Conservation (phyloP, 75 land plant species). For the Pinus tabuliformis region DNA sequence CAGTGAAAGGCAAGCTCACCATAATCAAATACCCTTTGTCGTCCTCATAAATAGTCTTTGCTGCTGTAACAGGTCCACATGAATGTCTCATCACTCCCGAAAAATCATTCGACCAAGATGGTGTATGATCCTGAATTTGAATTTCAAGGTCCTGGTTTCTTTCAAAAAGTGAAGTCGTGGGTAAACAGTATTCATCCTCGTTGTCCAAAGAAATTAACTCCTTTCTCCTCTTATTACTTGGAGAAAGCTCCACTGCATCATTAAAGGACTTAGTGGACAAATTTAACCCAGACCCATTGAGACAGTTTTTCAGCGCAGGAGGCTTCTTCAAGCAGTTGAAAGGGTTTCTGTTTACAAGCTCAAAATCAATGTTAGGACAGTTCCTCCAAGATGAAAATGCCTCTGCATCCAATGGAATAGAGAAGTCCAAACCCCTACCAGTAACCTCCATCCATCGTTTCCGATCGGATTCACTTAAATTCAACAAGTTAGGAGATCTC, state of each 20-base stretch:
- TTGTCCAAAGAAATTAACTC: constrained; percentile 48
- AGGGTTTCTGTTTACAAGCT: constrained; percentile 18
- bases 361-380: constrained; percentile 8
- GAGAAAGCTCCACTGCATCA: constrained; percentile 43
- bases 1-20: constrained; percentile 88
- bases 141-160: constrained; percentile 44
- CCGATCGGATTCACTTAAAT: constrained; percentile 16
- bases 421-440: constrained; percentile 17
- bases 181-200: constrained; percentile 53
- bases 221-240: constrained; percentile 49
- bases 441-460: constrained; percentile 16
- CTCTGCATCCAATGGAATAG: constrained; percentile 16
- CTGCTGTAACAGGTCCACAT: constrained; percentile 88
- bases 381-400: constrained; percentile 12
- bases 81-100: constrained; percentile 80
- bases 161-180: constrained; percentile 27
- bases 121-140: constrained; percentile 33
- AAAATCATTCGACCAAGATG: constrained; percentile 73
- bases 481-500: constrained; percentile 13
- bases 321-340: constrained; percentile 1
- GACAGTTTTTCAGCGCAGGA: constrained; percentile 17
- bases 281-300: constrained; percentile 71
- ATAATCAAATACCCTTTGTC: constrained; percentile 86
- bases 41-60: constrained; percentile 93
- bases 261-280: constrained; percentile 57